phyloP scores from a whole-genome alignment of 768 basidiomycete species.

The Rhodocollybia butyracea region DNA sequence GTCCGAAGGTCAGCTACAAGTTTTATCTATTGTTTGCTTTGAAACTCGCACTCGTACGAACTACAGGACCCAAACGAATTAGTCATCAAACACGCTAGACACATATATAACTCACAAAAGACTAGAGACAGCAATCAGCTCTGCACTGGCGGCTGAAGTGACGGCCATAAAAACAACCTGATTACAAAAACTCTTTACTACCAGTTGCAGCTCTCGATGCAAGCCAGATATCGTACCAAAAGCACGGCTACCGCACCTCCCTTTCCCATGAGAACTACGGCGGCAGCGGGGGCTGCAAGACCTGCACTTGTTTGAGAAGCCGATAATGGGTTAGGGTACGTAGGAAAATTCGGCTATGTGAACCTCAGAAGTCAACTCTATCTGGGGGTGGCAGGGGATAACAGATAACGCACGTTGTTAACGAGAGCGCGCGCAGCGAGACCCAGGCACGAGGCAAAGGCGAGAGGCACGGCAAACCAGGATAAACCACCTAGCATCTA shows the following conservation, averaged over 20 bases:
- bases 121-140: constrained; percentile 42
- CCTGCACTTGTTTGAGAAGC: constrained; percentile 38
- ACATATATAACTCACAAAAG: constrained; percentile 36
- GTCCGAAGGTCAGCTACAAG: too few species aligned
- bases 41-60: constrained; percentile 48
- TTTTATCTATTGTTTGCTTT: too few species aligned
- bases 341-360: constrained; percentile 48
- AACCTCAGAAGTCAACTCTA: neutral
- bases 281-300: constrained; percentile 45
- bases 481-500: constrained; percentile 57
- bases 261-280: constrained; percentile 42
- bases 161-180: constrained; percentile 41
- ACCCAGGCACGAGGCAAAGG: constrained; percentile 44
- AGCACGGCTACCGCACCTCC: constrained; percentile 41
- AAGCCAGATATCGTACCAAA: too few species aligned
- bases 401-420: constrained; percentile 23
- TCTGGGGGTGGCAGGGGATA: too few species aligned
- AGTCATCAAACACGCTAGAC: neutral
- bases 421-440: constrained; percentile 35
- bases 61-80: too few species aligned
- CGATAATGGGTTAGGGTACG: constrained; percentile 42
- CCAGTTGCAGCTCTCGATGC: too few species aligned
- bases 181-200: too few species aligned
- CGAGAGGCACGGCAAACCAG: constrained; percentile 56
- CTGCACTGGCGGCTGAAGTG: constrained; percentile 42